phyloP scores from a whole-genome alignment of 176 grass and related monocot species.

The Neostapfia colusana region DNA sequence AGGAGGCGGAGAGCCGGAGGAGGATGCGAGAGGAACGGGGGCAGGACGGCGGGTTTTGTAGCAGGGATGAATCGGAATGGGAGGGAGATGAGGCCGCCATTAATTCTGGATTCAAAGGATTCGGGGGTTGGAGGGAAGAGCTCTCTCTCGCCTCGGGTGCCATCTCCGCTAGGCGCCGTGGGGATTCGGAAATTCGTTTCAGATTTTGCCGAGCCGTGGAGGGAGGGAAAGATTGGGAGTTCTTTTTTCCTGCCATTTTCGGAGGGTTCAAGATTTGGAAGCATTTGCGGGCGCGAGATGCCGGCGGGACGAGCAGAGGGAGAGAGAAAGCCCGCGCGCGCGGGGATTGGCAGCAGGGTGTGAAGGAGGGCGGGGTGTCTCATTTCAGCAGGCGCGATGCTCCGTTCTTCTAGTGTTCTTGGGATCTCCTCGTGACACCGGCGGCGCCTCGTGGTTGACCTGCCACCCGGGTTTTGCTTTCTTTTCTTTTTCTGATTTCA shows the following conservation, averaged over 20 bases:
- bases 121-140: conserved; percentile 34
- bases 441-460: conserved; percentile 16
- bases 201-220: background rate
- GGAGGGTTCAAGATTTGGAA: background rate
- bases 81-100: conserved; percentile 45
- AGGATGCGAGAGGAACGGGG: background rate
- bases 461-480: background rate
- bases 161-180: background rate
- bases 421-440: conserved; percentile 2
- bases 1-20: background rate
- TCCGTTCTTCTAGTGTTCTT: conserved; percentile 3
- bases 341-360: conserved; percentile 13
- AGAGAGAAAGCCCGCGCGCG: conserved; percentile 13
- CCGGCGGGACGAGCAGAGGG: background rate
- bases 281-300: conserved; percentile 16
- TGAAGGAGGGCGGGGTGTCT: background rate
- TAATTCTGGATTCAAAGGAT: conserved; percentile 46
- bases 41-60: conserved; percentile 20
- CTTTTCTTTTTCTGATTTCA: background rate
- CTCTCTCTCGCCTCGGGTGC: background rate
- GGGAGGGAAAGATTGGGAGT: conserved; percentile 3
- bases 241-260: background rate
- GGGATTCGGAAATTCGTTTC: conserved; percentile 28
- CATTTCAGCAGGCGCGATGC: background rate
- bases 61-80: background rate